phyloP scores from a whole-genome alignment of 768 basidiomycete species.

The Psilocybe azurescens region DNA sequence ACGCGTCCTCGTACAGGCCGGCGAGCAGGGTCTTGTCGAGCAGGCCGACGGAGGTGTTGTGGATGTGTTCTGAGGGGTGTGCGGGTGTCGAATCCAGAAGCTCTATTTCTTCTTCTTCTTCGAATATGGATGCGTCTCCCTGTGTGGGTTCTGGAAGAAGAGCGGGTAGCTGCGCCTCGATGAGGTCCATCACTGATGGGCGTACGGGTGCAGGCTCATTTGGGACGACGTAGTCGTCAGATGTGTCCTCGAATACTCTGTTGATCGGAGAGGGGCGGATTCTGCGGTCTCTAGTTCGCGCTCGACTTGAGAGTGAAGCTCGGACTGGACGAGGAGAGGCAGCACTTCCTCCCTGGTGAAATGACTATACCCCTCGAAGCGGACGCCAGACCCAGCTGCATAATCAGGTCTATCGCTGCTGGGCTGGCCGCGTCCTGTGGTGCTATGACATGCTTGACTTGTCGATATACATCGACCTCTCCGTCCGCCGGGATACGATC shows the following conservation, averaged over 20 bases:
- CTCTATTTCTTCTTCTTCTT: slow-evolving; percentile 30
- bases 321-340: slow-evolving; percentile 26
- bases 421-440: slow-evolving; percentile 31
- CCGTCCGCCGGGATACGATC: slow-evolving; percentile 6
- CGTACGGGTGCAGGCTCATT: slow-evolving; percentile 14
- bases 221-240: slow-evolving; percentile 34
- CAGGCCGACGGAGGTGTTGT: slow-evolving; percentile 12
- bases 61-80: slow-evolving; percentile 8
- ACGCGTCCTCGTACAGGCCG: neutral
- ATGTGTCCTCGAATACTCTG: slow-evolving; percentile 36
- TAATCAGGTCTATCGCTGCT: slow-evolving; percentile 40
- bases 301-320: slow-evolving; percentile 21
- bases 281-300: slow-evolving; percentile 11
- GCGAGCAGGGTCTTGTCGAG: neutral
- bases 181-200: slow-evolving; percentile 29
- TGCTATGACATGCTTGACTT: slow-evolving; percentile 19
- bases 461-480: slow-evolving; percentile 18
- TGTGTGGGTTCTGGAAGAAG: slow-evolving; percentile 31
- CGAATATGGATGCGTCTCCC: slow-evolving; percentile 36
- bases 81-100: slow-evolving; percentile 28
- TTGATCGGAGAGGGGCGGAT: neutral
- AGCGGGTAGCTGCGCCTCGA: slow-evolving; percentile 34
- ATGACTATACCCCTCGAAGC: slow-evolving; percentile 50
- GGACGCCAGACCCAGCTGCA: slow-evolving; percentile 47
- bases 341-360: slow-evolving; percentile 23